Percentiles rank a stretch among this genome's conserved stretches.
Evolutionary conservation across 768 basidiomycete species (phyloP).

Genomic region (Termitomyces sp.): DNA sequence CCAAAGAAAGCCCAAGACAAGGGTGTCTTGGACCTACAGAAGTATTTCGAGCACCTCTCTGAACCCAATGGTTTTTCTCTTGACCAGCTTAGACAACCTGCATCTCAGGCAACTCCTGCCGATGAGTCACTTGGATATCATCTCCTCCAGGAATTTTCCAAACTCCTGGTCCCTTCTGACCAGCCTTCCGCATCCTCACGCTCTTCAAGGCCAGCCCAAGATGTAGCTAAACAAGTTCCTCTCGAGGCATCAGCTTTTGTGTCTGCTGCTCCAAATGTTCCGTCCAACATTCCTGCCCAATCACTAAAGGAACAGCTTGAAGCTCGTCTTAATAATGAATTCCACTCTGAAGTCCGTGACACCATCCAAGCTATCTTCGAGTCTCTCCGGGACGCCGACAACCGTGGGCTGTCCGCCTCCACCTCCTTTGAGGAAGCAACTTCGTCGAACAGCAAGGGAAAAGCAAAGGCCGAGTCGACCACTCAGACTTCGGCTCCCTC

Average conservation of each 20-base stretch:
- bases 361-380: conserved; percentile 35
- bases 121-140: neutral
- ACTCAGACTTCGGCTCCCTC: conserved; percentile 7
- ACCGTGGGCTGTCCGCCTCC: neutral
- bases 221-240: neutral
- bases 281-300: neutral
- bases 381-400: conserved; percentile 23
- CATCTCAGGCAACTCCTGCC: neutral
- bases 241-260: neutral
- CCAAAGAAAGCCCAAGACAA: neutral
- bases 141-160: neutral
- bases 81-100: neutral
- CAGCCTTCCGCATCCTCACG: neutral
- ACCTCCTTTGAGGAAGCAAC: neutral
- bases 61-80: neutral
- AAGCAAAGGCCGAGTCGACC: conserved; percentile 24
- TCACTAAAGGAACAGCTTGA: conserved; percentile 27
- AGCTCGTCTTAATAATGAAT: conserved; percentile 24
- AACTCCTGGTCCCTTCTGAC: neutral
- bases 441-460: conserved; percentile 27
- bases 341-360: conserved; percentile 30
- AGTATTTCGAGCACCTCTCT: neutral
- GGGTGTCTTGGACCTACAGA: neutral
- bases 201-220: neutral
- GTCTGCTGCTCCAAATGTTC: neutral